Evolutionary conservation across 2,329 filamentous ascomycete genomes (phyloP).

Genomic region (Fusarium praegraminearum): DNA sequence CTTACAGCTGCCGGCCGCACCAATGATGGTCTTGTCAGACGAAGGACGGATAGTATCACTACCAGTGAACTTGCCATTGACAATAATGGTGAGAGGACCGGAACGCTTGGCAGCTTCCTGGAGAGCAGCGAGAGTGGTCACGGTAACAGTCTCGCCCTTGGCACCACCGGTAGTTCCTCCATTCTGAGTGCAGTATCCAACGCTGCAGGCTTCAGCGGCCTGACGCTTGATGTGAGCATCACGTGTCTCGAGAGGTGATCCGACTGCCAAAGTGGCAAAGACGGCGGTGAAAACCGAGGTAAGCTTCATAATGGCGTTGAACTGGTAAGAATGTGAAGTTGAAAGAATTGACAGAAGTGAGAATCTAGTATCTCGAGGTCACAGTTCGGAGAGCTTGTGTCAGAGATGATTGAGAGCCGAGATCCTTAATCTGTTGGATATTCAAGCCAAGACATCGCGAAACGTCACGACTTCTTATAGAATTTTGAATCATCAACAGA

Average conservation of each 20-base stretch:
- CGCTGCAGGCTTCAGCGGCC: conserved; percentile 59
- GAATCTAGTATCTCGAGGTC: neutral
- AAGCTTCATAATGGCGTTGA: conserved; percentile 29
- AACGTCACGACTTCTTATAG: conserved; percentile 16
- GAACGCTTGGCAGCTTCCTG: conserved; percentile 45
- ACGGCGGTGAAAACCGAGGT: conserved; percentile 20
- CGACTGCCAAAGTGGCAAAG: conserved; percentile 32
- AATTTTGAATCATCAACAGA: fast-evolving
- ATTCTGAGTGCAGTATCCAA: conserved; percentile 51
- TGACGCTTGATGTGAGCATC: conserved; percentile 54
- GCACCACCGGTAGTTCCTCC: conserved; percentile 51
- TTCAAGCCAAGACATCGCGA: neutral
- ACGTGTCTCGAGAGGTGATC: conserved; percentile 30
- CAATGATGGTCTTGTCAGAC: conserved; percentile 62
- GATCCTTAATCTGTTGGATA: too few species aligned
- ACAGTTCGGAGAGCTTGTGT: neutral
- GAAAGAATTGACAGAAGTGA: fast-evolving
- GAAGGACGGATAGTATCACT: conserved; percentile 39
- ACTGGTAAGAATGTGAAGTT: fast-evolving
- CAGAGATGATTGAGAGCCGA: neutral
- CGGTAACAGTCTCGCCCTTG: conserved; percentile 48
- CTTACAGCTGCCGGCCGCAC: conserved; percentile 48
- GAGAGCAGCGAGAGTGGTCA: conserved; percentile 45
- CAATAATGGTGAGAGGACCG: conserved; percentile 49
- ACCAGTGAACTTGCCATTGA: conserved; percentile 47